Conservation (phyloP, 163 green algal species). For the Chlorella variabilis region DNA sequence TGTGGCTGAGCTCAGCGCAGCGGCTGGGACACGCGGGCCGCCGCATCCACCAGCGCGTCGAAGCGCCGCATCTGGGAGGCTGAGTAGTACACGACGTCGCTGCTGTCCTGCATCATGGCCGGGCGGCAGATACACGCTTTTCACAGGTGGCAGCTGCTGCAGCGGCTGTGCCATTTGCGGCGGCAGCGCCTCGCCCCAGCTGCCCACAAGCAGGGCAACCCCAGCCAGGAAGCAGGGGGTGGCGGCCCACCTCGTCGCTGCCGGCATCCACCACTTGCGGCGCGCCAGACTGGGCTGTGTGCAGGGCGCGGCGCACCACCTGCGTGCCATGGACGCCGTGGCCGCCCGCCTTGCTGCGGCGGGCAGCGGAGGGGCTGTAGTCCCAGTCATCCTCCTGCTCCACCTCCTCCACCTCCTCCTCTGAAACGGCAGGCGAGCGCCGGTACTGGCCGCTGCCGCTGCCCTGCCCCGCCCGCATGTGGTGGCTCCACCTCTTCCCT, state of each 20-base stretch:
- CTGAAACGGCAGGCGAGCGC: no score
- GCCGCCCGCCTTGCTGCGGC: background rate
- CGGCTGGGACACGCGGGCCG: background rate
- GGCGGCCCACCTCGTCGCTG: constrained; percentile 4
- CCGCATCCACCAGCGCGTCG: constrained; percentile 19
- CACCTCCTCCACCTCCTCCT: background rate
- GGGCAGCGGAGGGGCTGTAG: constrained; percentile 8
- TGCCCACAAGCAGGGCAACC: no score
- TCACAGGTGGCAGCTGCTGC: no score
- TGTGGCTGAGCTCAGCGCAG: background rate
- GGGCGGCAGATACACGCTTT: no score
- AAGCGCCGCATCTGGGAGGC: background rate
- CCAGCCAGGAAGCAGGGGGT: no score
- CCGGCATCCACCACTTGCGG: background rate
- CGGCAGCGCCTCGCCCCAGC: no score
- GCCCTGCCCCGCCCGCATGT: background rate
- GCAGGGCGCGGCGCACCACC: constrained; percentile 2
- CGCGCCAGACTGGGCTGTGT: background rate
- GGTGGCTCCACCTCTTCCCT: background rate
- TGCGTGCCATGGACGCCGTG: background rate
- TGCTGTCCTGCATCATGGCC: background rate
- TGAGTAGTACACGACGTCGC: background rate
- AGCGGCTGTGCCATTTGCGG: no score
- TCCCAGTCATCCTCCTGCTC: background rate
- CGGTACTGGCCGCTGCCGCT: background rate